phyloP scores from a whole-genome alignment of 2,329 filamentous ascomycete genomes.

The Elsinoe necatrix region DNA sequence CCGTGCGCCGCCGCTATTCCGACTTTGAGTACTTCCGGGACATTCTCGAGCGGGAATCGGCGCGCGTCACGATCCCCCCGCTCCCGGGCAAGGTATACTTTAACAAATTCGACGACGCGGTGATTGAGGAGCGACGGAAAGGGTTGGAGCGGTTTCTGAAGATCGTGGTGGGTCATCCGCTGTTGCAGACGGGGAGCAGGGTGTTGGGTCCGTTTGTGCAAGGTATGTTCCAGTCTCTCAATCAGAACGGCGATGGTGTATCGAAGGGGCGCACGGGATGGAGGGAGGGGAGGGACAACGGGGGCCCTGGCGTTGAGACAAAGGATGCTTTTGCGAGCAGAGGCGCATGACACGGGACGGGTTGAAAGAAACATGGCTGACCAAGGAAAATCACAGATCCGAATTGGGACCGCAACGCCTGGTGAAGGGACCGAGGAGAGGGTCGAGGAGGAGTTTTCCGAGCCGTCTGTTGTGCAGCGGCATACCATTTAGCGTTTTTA shows the following conservation, averaged over 20 bases:
- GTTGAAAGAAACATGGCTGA: slow-evolving; percentile 3
- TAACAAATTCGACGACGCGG: slow-evolving; percentile 94
- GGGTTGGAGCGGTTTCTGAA: slow-evolving; percentile 92
- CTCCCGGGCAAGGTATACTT: slow-evolving; percentile 96
- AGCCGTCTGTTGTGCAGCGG: background rate
- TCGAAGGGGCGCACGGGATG: background rate
- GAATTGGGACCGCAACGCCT: slow-evolving; percentile 85
- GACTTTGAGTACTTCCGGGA: slow-evolving; percentile 99
- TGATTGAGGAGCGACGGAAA: slow-evolving; percentile 88
- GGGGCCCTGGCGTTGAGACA: background rate
- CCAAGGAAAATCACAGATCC: slow-evolving; percentile 49
- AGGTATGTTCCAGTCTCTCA: slow-evolving; percentile 48
- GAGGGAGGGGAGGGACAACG: background rate
- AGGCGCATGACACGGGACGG: background rate
- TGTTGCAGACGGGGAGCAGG: slow-evolving; percentile 95
- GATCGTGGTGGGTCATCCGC: slow-evolving; percentile 93
- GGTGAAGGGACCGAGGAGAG: slow-evolving; percentile 41
- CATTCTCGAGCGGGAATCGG: slow-evolving; percentile 90
- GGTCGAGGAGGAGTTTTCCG: background rate
- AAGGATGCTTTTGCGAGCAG: background rate
- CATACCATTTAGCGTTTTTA: slow-evolving; percentile 16
- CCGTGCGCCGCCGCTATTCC: slow-evolving; percentile 86
- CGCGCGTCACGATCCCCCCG: slow-evolving; percentile 89
- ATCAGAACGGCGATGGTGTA: background rate
- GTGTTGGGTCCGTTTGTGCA: slow-evolving; percentile 95